Percentiles rank a stretch among this genome's conserved stretches.
Evolutionary conservation across 208 protist species (phyloP).

Genomic region (Herpetomonas samuelpessoai): DNA sequence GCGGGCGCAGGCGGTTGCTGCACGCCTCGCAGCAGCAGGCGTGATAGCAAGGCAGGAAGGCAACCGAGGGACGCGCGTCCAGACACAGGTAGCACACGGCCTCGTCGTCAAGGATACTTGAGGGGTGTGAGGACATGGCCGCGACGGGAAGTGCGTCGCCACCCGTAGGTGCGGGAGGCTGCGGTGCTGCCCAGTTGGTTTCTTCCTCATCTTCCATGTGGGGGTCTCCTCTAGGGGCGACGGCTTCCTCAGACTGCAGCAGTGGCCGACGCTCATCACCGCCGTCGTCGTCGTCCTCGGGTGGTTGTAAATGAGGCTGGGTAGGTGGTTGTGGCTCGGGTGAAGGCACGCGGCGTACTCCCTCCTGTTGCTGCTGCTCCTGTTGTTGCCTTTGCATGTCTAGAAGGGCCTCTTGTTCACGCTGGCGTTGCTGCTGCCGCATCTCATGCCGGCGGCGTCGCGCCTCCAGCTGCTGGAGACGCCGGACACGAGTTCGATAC

Average conservation of each 20-base stretch:
- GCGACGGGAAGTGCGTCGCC: too few species aligned
- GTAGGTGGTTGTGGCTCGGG: not conserved
- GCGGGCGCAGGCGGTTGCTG: conserved; percentile 37
- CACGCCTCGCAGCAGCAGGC: conserved; percentile 52
- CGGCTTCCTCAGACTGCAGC: not conserved
- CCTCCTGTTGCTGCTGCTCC: not conserved
- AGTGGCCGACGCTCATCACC: not conserved
- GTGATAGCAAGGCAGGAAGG: conserved; percentile 59
- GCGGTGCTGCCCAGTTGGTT: too few species aligned
- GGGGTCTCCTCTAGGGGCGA: too few species aligned
- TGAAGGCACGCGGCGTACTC: too few species aligned
- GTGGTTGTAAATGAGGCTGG: not conserved
- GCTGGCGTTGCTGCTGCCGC: not conserved
- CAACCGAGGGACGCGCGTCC: conserved; percentile 27
- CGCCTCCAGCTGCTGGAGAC: not conserved
- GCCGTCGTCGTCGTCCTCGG: not conserved
- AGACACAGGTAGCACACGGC: conserved; percentile 46
- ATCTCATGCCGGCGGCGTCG: not conserved
- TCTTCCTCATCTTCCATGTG: too few species aligned
- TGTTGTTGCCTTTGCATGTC: not conserved
- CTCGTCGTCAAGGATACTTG: conserved; percentile 24
- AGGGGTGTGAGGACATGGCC: conserved; percentile 11
- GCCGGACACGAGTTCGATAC: too few species aligned
- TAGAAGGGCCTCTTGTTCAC: not conserved
- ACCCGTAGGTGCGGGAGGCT: too few species aligned